Evolutionary conservation across 495 filamentous ascomycete species (phyloP).

Genomic region (Darksidea phi): DNA sequence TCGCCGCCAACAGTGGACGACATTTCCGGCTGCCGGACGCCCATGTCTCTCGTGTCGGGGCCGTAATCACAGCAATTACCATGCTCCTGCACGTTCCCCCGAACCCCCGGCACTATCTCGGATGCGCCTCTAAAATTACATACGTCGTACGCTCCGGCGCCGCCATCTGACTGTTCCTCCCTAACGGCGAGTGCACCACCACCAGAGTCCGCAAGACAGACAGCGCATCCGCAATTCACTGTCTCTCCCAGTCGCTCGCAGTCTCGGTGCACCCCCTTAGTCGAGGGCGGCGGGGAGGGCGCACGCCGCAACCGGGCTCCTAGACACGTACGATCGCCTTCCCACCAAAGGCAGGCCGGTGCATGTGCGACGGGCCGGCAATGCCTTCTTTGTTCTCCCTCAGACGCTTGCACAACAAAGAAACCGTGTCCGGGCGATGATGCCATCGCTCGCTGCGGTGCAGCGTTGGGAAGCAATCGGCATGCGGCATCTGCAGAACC

Average conservation of each 20-base stretch:
- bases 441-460: conserved; percentile 3
- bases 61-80: too few species aligned
- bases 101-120: too few species aligned
- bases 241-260: neutral
- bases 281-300: neutral
- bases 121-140: neutral
- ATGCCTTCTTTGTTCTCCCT: neutral
- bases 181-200: neutral
- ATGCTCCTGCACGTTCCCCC: too few species aligned
- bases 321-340: neutral
- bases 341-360: neutral
- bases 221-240: too few species aligned
- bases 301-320: neutral
- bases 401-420: neutral
- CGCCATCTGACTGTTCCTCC: neutral
- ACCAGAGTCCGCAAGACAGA: too few species aligned
- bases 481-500: neutral
- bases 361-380: neutral
- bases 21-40: too few species aligned
- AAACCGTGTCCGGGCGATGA: conserved; percentile 1
- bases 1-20: too few species aligned
- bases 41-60: too few species aligned
- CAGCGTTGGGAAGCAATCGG: neutral
- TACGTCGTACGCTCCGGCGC: neutral
- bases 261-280: neutral